phyloP scores from a whole-genome alignment of 371 early-diverging fungal genomes.

The Mortierella sp. region DNA sequence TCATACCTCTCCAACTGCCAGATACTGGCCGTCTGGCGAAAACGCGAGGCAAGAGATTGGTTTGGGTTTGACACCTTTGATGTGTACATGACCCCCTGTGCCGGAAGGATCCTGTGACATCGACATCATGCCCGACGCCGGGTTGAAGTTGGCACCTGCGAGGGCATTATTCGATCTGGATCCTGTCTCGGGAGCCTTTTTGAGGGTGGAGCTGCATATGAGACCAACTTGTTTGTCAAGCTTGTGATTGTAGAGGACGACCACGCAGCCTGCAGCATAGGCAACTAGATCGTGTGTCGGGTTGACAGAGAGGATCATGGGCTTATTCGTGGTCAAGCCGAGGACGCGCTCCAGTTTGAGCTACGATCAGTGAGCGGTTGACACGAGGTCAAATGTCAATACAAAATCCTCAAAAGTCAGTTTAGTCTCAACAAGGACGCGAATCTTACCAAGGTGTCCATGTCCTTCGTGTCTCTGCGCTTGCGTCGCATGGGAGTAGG shows the following conservation, averaged over 20 bases:
- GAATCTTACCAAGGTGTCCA: conserved; percentile 27
- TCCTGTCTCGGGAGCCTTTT: conserved; percentile 13
- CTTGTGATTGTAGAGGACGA: conserved; percentile 78
- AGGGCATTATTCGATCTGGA: conserved; percentile 36
- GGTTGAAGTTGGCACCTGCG: conserved; percentile 29
- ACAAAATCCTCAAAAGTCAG: no score
- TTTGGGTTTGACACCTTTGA: conserved; percentile 67
- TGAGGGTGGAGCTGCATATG: conserved; percentile 53
- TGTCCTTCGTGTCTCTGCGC: conserved; percentile 22
- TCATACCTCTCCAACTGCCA: conserved; percentile 85
- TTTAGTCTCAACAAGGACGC: no score
- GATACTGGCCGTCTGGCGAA: conserved; percentile 78
- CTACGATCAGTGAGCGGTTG: conserved; percentile 34
- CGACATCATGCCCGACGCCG: conserved; percentile 46
- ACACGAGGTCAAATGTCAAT: no score
- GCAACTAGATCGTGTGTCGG: conserved; percentile 70
- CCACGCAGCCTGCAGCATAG: conserved; percentile 80
- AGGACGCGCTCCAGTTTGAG: conserved; percentile 72
- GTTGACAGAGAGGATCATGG: conserved; percentile 68
- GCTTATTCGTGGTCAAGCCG: conserved; percentile 68
- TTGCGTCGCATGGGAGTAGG: conserved; percentile 42
- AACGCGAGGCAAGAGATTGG: conserved; percentile 82
- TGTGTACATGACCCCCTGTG: conserved; percentile 37
- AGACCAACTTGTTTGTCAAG: conserved; percentile 76
- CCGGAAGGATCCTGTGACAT: conserved; percentile 23